A percentile compares a stretch with the other conserved stretches of the same genome.
Evolutionary conservation across 1,284 basidiomycete species (phyloP).

Genomic region (Pseudozyma thailandica): DNA sequence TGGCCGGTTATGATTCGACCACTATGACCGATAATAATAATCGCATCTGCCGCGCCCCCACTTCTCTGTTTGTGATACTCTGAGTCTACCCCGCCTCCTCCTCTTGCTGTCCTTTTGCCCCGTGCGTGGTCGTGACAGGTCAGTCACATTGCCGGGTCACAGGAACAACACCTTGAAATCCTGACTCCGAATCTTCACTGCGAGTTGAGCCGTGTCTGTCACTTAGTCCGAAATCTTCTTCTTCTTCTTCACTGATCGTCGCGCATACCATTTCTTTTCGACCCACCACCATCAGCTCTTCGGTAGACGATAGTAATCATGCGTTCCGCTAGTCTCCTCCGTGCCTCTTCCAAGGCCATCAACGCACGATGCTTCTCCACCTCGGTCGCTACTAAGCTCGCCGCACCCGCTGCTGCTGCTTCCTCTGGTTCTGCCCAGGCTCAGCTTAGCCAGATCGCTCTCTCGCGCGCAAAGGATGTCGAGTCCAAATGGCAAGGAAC

Average conservation of each 20-base stretch:
- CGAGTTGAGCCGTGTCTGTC: neutral
- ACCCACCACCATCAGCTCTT: constrained; percentile 6
- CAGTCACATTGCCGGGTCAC: neutral
- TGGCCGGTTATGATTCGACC: constrained; percentile 16
- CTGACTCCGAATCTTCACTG: neutral
- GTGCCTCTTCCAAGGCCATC: constrained; percentile 32
- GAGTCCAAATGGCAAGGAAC: constrained; percentile 80
- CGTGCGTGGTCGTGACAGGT: neutral
- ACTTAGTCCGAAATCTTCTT: neutral
- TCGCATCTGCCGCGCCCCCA: neutral
- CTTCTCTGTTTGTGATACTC: neutral
- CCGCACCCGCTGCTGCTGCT: constrained; percentile 34
- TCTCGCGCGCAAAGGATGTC: constrained; percentile 53
- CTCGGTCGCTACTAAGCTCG: constrained; percentile 26
- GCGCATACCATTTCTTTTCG: neutral
- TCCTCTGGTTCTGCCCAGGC: constrained; percentile 22
- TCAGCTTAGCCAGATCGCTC: constrained; percentile 49
- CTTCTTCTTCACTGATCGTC: too few species aligned
- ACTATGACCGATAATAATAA: constrained; percentile 21
- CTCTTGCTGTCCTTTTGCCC: neutral
- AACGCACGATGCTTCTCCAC: constrained; percentile 36
- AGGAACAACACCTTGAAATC: neutral
- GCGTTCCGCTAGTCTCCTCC: constrained; percentile 26
- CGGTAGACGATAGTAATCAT: constrained; percentile 9
- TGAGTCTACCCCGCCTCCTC: neutral